Evolutionary conservation across 495 filamentous ascomycete genomes (phyloP).

Genomic region (Hyaloscypha finlandica): DNA sequence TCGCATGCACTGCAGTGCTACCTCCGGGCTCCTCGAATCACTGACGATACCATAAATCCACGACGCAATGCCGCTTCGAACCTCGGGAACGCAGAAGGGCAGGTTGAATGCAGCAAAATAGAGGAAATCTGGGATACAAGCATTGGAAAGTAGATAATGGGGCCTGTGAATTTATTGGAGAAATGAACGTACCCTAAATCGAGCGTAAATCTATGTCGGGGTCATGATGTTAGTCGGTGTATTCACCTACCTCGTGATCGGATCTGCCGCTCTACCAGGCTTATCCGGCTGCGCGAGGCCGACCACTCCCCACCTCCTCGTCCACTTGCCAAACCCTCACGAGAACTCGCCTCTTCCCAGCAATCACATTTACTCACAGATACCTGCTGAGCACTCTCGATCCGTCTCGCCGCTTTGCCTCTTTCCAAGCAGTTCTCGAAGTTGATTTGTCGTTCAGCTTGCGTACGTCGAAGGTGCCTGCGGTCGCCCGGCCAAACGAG

Average conservation of each 20-base stretch:
- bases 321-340: background rate
- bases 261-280: background rate
- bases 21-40: too few relatives aligned
- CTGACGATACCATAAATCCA: background rate
- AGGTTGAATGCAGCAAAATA: too few relatives aligned
- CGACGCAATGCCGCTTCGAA: background rate
- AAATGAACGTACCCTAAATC: too few relatives aligned
- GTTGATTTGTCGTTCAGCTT: slow-evolving; percentile 22
- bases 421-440: slow-evolving; percentile 20
- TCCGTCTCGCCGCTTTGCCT: slow-evolving; percentile 11
- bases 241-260: background rate
- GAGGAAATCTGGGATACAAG: too few relatives aligned
- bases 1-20: background rate
- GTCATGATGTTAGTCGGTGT: background rate
- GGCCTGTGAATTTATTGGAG: too few relatives aligned
- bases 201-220: too few relatives aligned
- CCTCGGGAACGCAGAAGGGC: background rate
- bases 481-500: background rate
- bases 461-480: slow-evolving; percentile 11
- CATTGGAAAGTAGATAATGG: too few relatives aligned
- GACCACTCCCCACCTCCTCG: background rate
- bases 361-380: too few relatives aligned
- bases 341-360: too few relatives aligned
- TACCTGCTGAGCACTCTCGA: background rate
- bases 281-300: slow-evolving; percentile 5